These are phyloP conservation scores for Zygnema circumcarinatum DNA, from an alignment of 139 green algal species.

Conservation along the genomic window DNA sequence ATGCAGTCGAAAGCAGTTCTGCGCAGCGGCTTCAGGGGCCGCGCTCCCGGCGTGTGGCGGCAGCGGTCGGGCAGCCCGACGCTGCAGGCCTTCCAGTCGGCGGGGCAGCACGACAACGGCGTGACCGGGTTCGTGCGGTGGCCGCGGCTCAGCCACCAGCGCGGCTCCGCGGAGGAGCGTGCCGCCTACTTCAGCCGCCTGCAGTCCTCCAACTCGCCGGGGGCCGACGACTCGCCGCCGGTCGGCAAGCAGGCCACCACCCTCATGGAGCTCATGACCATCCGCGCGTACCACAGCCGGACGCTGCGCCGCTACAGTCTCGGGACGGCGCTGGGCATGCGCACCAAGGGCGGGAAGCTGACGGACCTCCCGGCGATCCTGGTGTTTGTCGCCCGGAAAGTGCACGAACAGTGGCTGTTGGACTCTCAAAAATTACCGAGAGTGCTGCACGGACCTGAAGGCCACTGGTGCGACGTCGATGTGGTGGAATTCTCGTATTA, in stretches of 20 bases:
- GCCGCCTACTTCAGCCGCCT: constrained; percentile 10
- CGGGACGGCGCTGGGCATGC: constrained; percentile 42
- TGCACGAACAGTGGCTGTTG: constrained; percentile 38
- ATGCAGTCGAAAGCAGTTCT: too few relatives aligned
- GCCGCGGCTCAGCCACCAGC: background rate
- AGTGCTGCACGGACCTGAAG: constrained; percentile 32
- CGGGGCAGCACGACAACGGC: constrained; percentile 21
- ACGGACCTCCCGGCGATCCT: constrained; percentile 40
- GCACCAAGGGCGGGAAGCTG: constrained; percentile 15
- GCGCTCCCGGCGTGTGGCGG: too few relatives aligned
- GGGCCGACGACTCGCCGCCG: background rate
- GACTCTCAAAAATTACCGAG: constrained; percentile 19
- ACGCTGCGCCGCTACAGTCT: constrained; percentile 33
- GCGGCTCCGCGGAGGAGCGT: background rate
- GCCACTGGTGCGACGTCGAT: constrained; percentile 42
- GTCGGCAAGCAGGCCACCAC: constrained; percentile 6
- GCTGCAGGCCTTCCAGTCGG: constrained; percentile 30
- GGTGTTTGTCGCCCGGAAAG: constrained; percentile 41
- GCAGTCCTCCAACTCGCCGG: background rate
- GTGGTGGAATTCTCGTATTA: constrained; percentile 43
- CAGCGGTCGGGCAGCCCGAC: constrained; percentile 13
- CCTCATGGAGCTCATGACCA: constrained; percentile 38
- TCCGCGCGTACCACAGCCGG: constrained; percentile 46
- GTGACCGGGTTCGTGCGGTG: constrained; percentile 18
- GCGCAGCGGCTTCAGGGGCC: too few relatives aligned